Base-by-base conservation (phyloP, 257 asterid species). In the Penstemon davidsonii region DNA sequence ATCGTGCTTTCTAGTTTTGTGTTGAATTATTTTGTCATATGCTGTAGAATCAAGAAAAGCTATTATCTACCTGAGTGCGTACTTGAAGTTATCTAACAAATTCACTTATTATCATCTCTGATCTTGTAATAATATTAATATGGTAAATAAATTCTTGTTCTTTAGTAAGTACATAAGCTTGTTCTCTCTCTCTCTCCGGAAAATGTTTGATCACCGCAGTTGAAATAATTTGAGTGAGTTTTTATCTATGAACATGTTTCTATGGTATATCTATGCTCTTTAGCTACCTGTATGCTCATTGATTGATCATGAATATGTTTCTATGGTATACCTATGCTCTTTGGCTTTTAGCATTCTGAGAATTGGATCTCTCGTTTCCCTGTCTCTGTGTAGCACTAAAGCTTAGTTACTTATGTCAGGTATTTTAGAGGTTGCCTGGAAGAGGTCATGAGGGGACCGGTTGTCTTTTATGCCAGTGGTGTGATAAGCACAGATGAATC, bases 381-480 rank as follows among this genome's bases (percentile, higher is more conserved):
- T 44, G 7, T 10, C 7, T 38, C n/a, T 37, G 0, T 1, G 51
- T n/a, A 46, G 49, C 7, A 19, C 64, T 51, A 8, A 52, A 37
- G 46, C 3, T 33, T 49, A 19, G 55, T 66, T 68, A 33, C 54
- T 64, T 51, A 36, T 64, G 9, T 45, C 73, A 72, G 81, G 67
- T 75, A 53, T 62, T 19, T 25, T 71, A 42, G 49, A 57, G 68
- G 70, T 69, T 74, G 66, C 64, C 55, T 41, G 58, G 43, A 68
- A 10, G 57, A 66, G 70, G 56, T 7, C 47, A 50, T 64, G 58
- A 33, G 47, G 66, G 54, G 68, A 62, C 67, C 4, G 64, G 51
- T 55, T 61, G 42, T 45, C 65, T 46, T 68, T 5, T 49, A 50
- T 64, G 79, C 69, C 25, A 47, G 64, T 61, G 53, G 60, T 57